phyloP scores from a whole-genome alignment of 768 basidiomycete genomes.

The Tubosaeta brunneosetosa region DNA sequence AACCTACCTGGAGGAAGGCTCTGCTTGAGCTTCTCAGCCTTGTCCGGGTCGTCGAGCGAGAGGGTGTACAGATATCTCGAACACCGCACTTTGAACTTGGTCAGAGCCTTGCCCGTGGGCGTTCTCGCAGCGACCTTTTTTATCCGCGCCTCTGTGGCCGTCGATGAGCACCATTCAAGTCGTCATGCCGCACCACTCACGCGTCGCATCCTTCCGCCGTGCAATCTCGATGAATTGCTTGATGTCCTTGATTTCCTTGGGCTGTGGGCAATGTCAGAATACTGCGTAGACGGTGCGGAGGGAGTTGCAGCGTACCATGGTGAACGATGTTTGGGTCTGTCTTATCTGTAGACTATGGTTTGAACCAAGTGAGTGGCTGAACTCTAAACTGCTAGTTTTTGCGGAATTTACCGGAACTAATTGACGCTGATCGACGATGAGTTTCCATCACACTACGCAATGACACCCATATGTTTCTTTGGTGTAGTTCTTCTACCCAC shows the following conservation, averaged over 20 bases:
- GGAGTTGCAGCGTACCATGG: constrained; percentile 24
- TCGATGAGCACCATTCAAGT: neutral
- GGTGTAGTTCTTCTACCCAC: too few species aligned
- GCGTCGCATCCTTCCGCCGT: constrained; percentile 92
- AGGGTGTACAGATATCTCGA: constrained; percentile 97
- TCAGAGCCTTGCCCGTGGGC: constrained; percentile 69
- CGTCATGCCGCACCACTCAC: constrained; percentile 49
- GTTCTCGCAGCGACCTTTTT: constrained; percentile 81
- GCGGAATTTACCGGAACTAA: constrained; percentile 21
- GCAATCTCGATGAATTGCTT: constrained; percentile 98
- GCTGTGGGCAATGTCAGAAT: constrained; percentile 43
- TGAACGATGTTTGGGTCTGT: constrained; percentile 11
- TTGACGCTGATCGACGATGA: too few species aligned
- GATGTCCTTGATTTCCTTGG: constrained; percentile 97
- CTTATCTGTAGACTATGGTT: neutral
- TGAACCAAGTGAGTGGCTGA: constrained; percentile 25
- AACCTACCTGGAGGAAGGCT: constrained; percentile 88
- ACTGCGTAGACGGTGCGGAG: neutral
- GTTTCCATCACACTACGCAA: too few species aligned
- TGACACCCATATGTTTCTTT: too few species aligned
- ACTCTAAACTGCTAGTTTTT: constrained; percentile 28
- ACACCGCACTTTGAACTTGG: constrained; percentile 99
- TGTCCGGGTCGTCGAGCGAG: constrained; percentile 90
- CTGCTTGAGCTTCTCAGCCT: constrained; percentile 97
- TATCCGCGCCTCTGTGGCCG: constrained; percentile 85